These are phyloP conservation scores for Monilinia polystroma DNA, from an alignment of 2,329 filamentous ascomycete genomes.

Conservation along the genomic window DNA sequence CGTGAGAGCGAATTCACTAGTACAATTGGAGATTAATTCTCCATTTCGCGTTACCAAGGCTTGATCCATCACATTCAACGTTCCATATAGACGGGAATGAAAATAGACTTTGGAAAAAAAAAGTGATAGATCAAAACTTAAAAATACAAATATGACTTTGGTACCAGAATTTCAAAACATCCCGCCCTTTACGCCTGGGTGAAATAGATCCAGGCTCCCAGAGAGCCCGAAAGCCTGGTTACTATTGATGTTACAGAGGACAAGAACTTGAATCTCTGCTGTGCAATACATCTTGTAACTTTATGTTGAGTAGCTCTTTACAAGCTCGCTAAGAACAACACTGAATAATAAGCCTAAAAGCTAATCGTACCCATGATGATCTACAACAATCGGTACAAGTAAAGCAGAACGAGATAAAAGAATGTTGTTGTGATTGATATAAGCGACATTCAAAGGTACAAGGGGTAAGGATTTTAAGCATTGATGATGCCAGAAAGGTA, in stretches of 20 bases:
- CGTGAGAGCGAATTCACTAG: neutral
- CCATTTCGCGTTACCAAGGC: neutral
- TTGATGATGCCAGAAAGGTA: neutral
- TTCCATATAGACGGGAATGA: neutral
- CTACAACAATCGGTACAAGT: neutral
- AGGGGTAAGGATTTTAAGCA: no score
- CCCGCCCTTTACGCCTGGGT: neutral
- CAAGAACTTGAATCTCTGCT: neutral
- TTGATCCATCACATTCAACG: neutral
- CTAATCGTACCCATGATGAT: neutral
- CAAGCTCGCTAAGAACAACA: neutral
- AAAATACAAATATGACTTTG: neutral
- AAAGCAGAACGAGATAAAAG: neutral
- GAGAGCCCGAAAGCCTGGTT: constrained; percentile 16
- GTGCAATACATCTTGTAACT: neutral
- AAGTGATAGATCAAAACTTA: neutral
- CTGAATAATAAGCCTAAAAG: neutral
- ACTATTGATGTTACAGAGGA: neutral
- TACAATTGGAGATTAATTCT: neutral
- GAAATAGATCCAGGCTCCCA: neutral
- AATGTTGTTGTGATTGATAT: neutral
- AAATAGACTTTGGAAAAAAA: neutral
- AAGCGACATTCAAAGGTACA: no score
- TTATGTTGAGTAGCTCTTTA: neutral
- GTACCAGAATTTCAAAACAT: neutral